Conservation (phyloP, 345 rosid genomes). For the Carallia pectinifolia region DNA sequence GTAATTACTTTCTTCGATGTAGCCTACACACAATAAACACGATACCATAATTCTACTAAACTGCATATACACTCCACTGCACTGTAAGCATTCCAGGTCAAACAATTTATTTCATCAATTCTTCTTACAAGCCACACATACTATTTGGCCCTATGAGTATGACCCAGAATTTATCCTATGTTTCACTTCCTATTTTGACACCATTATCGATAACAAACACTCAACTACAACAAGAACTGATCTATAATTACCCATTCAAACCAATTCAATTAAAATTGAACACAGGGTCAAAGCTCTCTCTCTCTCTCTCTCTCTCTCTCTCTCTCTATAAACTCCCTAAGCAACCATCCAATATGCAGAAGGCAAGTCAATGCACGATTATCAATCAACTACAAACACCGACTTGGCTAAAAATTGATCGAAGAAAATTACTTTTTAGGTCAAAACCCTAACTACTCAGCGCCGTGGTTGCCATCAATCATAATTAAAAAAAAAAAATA, state of each 20-base stretch:
- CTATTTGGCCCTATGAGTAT: too few relatives aligned
- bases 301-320: too few relatives aligned
- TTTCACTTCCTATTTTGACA: not conserved
- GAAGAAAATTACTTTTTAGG: too few relatives aligned
- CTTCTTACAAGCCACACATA: too few relatives aligned
- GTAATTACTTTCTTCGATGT: conserved; percentile 67
- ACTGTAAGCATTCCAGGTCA: not conserved
- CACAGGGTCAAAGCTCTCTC: too few relatives aligned
- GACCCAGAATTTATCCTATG: not conserved
- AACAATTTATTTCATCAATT: not conserved
- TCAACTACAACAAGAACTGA: too few relatives aligned
- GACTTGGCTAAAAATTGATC: too few relatives aligned
- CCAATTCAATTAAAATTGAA: not conserved
- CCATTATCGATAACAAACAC: not conserved
- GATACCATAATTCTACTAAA: not conserved
- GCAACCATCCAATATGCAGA: too few relatives aligned
- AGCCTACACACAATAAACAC: conserved; percentile 36
- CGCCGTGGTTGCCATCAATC: not conserved
- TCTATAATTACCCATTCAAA: not conserved
- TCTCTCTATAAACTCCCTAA: too few relatives aligned
- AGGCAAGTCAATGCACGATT: not conserved
- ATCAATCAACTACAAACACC: too few relatives aligned
- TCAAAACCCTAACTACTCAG: not conserved
- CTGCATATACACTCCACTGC: not conserved
- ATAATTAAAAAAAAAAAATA: not conserved